Evolutionary conservation across 495 filamentous ascomycete genomes (phyloP), one percentile per base, ranked within the genome.

Genomic region (Jackrogersella multiformis): DNA sequence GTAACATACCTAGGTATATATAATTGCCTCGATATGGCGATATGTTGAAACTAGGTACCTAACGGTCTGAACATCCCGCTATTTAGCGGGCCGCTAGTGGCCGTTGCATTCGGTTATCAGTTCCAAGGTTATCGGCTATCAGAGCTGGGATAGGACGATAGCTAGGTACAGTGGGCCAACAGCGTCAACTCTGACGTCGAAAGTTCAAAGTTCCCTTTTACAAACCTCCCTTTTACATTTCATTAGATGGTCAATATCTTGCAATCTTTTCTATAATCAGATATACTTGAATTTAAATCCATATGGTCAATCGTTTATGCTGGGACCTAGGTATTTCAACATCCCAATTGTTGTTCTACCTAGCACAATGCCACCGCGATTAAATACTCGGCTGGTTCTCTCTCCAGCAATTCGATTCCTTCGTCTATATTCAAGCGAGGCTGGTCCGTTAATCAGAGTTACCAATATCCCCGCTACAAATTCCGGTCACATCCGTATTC

Each of bases 401-500:
- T 45, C 61, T 39, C 70, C 72, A 4, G 38, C 58, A 16, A 21
- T 68, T 42, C 72, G 72, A 21, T 44, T 74, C 36, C 36, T 64
- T 15, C 72, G 72, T 54, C 48, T 64, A 2, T 77, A 76, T 30
- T 79, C 80, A 36, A 76, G 73, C 59, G 75, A 76, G n/a, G 46
- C 68, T 32, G 60, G 64, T 7, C 81, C 90, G 5, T 77, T 92
- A 26, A 86, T 98, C 72, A 87, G 87, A 59, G 82, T 87, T 56
- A 86, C 83, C 42, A 86, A 90, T 74, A 71, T 97, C 36, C 90
- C 89, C 35, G 91, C 95, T 0, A 90, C 95, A 0, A 87, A 90
- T 68, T 85, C 86, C 4, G 95, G 95, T 59, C 88, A 88, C 78
- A 94, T 99, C 75, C 89, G 91, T 41, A 85, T 98, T 63, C 85